These are phyloP conservation scores for Eucalyptus cladocalyx DNA, from an alignment of 345 rosid species.

Conservation along the genomic window DNA sequence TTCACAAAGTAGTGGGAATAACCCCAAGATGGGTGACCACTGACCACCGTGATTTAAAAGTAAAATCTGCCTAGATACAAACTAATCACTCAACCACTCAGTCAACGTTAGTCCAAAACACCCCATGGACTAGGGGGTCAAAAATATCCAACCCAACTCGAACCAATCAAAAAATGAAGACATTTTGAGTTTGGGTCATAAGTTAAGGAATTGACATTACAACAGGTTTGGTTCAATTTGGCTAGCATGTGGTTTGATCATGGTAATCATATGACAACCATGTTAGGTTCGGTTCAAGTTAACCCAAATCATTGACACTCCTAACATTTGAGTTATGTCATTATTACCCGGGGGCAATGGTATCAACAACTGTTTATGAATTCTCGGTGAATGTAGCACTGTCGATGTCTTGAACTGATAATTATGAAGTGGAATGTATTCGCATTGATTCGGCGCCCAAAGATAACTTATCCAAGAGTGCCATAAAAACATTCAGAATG, in stretches of 20 bases:
- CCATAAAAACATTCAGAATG: neutral
- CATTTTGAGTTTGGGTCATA: rapidly evolving
- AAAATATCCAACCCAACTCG: too few species aligned
- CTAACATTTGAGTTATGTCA: neutral
- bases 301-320: neutral
- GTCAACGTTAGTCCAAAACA: neutral
- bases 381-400: neutral
- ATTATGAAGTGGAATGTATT: neutral
- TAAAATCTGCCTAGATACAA: neutral
- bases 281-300: neutral
- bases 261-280: rapidly evolving
- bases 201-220: rapidly evolving
- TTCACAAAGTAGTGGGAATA: neutral
- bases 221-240: rapidly evolving
- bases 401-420: neutral
- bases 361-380: neutral
- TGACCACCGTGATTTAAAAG: neutral
- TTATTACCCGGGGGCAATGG: neutral
- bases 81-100: neutral
- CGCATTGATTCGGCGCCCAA: neutral
- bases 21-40: neutral
- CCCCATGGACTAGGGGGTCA: rapidly evolving
- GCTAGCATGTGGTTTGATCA: neutral
- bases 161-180: rapidly evolving
- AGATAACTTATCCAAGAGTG: neutral